phyloP scores from a whole-genome alignment of 768 basidiomycete genomes.

The Boletus rufocinnamomeus region DNA sequence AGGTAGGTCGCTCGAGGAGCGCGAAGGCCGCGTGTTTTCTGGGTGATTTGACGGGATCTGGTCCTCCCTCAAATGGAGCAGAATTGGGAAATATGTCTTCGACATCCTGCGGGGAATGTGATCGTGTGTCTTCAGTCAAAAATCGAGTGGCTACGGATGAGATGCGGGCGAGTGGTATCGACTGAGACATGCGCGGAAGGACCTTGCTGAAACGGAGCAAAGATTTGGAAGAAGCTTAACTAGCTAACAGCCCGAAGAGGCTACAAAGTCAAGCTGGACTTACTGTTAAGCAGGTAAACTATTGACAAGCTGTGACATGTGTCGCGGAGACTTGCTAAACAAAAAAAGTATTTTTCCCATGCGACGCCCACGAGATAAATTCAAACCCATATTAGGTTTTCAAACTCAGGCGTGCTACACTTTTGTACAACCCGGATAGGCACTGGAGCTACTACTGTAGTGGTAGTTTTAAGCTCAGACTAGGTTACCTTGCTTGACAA shows the following conservation, averaged over 20 bases:
- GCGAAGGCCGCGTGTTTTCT: conserved; percentile 70
- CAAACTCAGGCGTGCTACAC: no score
- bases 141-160: conserved; percentile 37
- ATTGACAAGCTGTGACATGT: no score
- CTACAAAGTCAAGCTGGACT: not conserved
- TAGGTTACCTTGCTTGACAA: no score
- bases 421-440: no score
- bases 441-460: no score
- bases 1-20: conserved; percentile 79
- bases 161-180: conserved; percentile 33
- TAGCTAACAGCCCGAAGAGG: not conserved
- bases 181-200: conserved; percentile 28
- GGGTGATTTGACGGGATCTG: conserved; percentile 32
- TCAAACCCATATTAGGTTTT: no score
- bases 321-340: not conserved
- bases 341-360: not conserved
- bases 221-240: not conserved
- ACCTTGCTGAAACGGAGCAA: not conserved
- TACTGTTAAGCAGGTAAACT: no score
- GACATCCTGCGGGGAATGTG: conserved; percentile 36
- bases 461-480: no score
- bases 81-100: conserved; percentile 43
- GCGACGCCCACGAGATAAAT: no score
- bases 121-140: conserved; percentile 44
- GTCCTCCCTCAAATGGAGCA: conserved; percentile 36